Evolutionary conservation across 1,139 yeast species (phyloP).

Genomic region (Neolecta irregularis): DNA sequence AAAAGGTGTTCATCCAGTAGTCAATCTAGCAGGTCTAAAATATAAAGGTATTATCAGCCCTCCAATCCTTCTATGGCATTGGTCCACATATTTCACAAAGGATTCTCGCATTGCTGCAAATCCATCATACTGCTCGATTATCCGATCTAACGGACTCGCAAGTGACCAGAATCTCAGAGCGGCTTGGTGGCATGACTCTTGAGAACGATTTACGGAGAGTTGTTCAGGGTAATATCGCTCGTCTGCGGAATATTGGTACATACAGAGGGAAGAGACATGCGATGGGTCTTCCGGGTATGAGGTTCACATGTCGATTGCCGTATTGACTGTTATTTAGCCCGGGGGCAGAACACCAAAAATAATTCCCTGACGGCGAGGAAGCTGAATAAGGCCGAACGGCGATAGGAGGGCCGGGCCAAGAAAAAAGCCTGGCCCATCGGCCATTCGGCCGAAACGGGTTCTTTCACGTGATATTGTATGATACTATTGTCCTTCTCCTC

Average conservation of each 20-base stretch:
- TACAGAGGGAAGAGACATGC: slow-evolving; percentile 85
- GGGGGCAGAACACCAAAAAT: slow-evolving; percentile 85
- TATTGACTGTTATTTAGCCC: slow-evolving; percentile 37
- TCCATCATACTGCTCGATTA: slow-evolving; percentile 89
- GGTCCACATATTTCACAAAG: slow-evolving; percentile 60
- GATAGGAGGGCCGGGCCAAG: too few species aligned
- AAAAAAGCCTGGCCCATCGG: too few species aligned
- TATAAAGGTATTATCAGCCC: too few species aligned
- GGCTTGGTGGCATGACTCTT: slow-evolving; percentile 63
- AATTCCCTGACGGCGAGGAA: slow-evolving; percentile 81
- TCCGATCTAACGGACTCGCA: slow-evolving; percentile 83
- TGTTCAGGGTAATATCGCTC: slow-evolving; percentile 59
- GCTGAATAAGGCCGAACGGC: slow-evolving; percentile 50
- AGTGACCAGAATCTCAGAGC: slow-evolving; percentile 71
- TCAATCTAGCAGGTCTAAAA: too few species aligned
- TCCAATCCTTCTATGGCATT: slow-evolving; percentile 51
- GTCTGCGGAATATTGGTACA: slow-evolving; percentile 71
- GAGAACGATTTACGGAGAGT: slow-evolving; percentile 76
- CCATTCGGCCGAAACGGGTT: too few species aligned
- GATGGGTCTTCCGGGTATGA: slow-evolving; percentile 32
- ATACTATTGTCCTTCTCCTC: too few species aligned
- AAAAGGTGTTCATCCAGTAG: slow-evolving; percentile 10
- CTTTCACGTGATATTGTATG: too few species aligned
- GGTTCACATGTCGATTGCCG: background rate
- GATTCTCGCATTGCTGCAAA: slow-evolving; percentile 75